Evolutionary conservation across 2,329 filamentous ascomycete species (phyloP), one percentile per base, ranked within the genome.

Genomic region (Ophiostoma himal-ulmi): DNA sequence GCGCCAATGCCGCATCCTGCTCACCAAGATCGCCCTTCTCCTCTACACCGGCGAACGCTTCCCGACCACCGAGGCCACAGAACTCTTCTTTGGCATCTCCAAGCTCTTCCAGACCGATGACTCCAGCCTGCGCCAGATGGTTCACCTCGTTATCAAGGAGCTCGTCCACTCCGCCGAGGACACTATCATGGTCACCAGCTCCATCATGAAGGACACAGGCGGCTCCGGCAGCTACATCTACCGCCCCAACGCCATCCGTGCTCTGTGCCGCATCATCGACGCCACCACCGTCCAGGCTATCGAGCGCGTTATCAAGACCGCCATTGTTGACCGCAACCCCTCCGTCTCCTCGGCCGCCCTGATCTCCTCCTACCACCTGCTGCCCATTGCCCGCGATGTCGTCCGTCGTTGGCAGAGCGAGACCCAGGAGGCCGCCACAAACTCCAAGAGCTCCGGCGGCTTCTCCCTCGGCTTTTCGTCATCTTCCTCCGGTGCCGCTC

Each of bases 21-120:
- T 99, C 75, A 98, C 95, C 78, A 98, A 99, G 86, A 95, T 99
- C 78, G 92, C 93, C 68, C 91, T 98, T 71, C 90, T 99, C 74
- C 87, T 99, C 76, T 97, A 97, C 82, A 98, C 93, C 26, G 95
- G 95, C 76, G 95, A 99, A 83, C 93, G 90, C 79, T 99, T 98
- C 84, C 94, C 94, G 65, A 94, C 91, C 72, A 96, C 96, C 79
- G 95, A 99, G 87, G 95, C 95, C 76, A 98, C 95, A 41, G 94
- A 93, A 67, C 91, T 99, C 75, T 99, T 99, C 88, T 98, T 98
- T 80, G 94, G 94, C 76, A 98, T 96, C 81, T 98, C 94, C 73
- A 98, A 98, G 86, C 88, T 98, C 72, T 99, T 99, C 86, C 94
- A 98, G 85, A 98, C 98, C 83, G 98, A 97, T 82, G 95, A 99